Conservation (phyloP, 139 green algal species). For the Micractinium sp. region DNA sequence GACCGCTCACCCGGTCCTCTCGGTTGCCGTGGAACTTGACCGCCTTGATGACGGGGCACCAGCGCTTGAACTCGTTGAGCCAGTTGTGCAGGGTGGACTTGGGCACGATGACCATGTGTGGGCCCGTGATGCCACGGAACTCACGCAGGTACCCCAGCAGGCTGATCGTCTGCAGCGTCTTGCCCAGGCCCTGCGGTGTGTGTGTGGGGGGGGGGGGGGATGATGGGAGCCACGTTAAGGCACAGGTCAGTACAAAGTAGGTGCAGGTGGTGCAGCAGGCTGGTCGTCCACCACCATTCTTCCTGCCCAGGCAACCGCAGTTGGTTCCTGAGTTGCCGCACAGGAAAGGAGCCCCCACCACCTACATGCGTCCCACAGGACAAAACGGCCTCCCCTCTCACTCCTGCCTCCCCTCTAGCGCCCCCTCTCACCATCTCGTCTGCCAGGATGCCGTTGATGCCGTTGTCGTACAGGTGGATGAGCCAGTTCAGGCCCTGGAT, state of each 20-base stretch:
- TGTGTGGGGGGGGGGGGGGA: not conserved
- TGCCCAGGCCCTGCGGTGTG: conserved; percentile 88
- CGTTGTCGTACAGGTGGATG: conserved; percentile 99
- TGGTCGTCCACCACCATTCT: conserved; percentile 99
- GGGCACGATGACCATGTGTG: conserved; percentile 95
- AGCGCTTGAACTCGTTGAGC: conserved; percentile 98
- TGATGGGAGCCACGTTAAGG: not conserved
- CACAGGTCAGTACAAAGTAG: too few relatives aligned
- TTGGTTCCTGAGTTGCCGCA: too few relatives aligned
- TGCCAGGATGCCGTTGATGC: conserved; percentile 99
- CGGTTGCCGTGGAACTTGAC: conserved; percentile 97
- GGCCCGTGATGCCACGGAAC: conserved; percentile 95
- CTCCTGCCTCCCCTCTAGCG: not conserved
- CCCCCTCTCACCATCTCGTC: conserved; percentile 91
- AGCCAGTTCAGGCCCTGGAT: conserved; percentile 99
- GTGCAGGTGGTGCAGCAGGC: conserved; percentile 91
- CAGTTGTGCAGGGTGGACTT: conserved; percentile 99
- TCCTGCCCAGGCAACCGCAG: too few relatives aligned
- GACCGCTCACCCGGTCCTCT: conserved; percentile 78
- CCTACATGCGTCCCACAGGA: too few relatives aligned
- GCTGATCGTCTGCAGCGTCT: conserved; percentile 99
- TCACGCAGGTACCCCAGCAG: conserved; percentile 96
- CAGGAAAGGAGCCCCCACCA: too few relatives aligned
- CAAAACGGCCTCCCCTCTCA: too few relatives aligned
- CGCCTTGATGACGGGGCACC: conserved; percentile 88